phyloP scores from a whole-genome alignment of 2,329 filamentous ascomycete genomes.

The Penicillium sp. region DNA sequence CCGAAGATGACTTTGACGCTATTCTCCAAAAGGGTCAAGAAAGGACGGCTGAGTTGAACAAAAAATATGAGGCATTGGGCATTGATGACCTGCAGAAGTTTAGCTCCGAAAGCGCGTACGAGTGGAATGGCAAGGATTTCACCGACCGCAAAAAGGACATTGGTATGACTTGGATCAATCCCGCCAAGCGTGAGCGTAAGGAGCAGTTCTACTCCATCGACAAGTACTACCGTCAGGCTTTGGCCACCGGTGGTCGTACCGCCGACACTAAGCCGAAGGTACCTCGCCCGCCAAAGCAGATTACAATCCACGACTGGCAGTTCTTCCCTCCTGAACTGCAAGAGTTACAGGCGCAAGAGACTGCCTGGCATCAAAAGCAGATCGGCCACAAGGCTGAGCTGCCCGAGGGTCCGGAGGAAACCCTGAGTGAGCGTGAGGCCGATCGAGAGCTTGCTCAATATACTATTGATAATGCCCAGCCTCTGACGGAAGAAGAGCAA shows the following conservation, averaged over 20 bases:
- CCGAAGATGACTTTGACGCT: conserved; percentile 86
- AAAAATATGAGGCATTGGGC: conserved; percentile 94
- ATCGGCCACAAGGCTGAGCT: conserved; percentile 93
- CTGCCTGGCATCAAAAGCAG: conserved; percentile 92
- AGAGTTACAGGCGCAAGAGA: conserved; percentile 94
- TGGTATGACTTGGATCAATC: conserved; percentile 95
- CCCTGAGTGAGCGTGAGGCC: conserved; percentile 79
- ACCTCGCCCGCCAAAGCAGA: conserved; percentile 91
- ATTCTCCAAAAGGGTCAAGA: conserved; percentile 86
- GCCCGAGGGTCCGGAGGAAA: conserved; percentile 86
- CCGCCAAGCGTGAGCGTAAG: conserved; percentile 95
- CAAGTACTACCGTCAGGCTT: conserved; percentile 92
- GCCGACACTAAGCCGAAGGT: conserved; percentile 91
- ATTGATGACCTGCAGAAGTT: conserved; percentile 98
- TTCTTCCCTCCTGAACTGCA: conserved; percentile 86
- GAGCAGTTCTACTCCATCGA: conserved; percentile 98
- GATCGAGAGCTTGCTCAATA: conserved; percentile 85
- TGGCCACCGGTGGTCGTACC: conserved; percentile 77
- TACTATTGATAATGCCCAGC: conserved; percentile 88
- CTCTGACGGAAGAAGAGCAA: conserved; percentile 85
- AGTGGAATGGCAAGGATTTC: conserved; percentile 98
- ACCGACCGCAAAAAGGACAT: conserved; percentile 90
- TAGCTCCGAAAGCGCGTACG: conserved; percentile 93
- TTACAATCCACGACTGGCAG: conserved; percentile 91
- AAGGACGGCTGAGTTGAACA: conserved; percentile 85